Evolutionary conservation across 1,139 yeast genomes (phyloP).

Genomic region (Meyerozyma elateridarum): DNA sequence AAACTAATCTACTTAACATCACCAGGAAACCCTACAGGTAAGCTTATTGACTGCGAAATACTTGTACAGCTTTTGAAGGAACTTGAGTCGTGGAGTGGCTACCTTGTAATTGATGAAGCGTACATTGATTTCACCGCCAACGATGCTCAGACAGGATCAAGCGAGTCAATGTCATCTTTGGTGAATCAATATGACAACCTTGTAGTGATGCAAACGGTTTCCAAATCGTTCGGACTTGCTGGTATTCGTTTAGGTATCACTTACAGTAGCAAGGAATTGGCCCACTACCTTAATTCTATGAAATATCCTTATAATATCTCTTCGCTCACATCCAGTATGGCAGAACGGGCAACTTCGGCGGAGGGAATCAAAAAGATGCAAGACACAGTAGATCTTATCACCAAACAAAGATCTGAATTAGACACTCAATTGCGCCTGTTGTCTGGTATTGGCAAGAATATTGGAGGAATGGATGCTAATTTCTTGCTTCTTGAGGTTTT

Average conservation of each 20-base stretch:
- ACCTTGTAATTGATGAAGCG: constrained; percentile 90
- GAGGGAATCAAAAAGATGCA: constrained; percentile 58
- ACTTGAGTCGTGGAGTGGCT: constrained; percentile 58
- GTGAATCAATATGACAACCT: constrained; percentile 80
- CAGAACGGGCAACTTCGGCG: constrained; percentile 62
- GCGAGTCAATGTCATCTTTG: constrained; percentile 69
- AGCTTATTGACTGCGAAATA: constrained; percentile 44
- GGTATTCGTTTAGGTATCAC: constrained; percentile 89
- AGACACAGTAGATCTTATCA: constrained; percentile 44
- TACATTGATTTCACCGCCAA: constrained; percentile 75
- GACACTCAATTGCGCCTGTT: constrained; percentile 48
- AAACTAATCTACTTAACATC: constrained; percentile 85
- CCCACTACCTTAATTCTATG: constrained; percentile 74
- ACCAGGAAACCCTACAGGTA: constrained; percentile 97
- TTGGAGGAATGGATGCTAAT: constrained; percentile 89
- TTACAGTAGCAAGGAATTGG: constrained; percentile 54
- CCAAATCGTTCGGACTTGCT: constrained; percentile 94
- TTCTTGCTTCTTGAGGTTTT: constrained; percentile 72
- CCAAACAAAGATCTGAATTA: constrained; percentile 51
- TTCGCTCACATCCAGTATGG: constrained; percentile 71
- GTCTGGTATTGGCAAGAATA: constrained; percentile 61
- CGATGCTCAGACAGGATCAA: constrained; percentile 11
- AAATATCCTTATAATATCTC: constrained; percentile 96
- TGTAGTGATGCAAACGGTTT: constrained; percentile 85
- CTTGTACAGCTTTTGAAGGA: constrained; percentile 50